Evolutionary conservation across 352 stramenopile genomes (phyloP).

Genomic region (Peronospora farinosa): DNA sequence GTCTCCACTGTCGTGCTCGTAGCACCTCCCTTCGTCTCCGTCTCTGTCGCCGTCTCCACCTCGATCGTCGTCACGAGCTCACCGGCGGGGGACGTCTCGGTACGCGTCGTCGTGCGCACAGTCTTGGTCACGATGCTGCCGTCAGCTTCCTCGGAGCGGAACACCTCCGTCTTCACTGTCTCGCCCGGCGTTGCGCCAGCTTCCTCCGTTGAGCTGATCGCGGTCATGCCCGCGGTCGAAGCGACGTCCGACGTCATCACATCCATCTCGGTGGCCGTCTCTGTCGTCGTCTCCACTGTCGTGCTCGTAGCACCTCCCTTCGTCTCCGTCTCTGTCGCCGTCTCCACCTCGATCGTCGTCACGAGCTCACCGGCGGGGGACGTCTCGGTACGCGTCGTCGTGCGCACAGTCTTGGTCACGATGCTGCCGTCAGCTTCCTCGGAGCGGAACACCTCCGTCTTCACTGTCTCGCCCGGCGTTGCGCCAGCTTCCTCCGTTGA

Average conservation of each 20-base stretch:
- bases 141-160: slow-evolving; percentile 9
- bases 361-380: slow-evolving; percentile 10
- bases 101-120: slow-evolving; percentile 5
- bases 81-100: not conserved
- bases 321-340: slow-evolving; percentile 13
- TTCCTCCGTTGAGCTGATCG: slow-evolving; percentile 5
- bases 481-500: slow-evolving; percentile 12
- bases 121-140: slow-evolving; percentile 13
- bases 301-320: not conserved
- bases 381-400: slow-evolving; percentile 17
- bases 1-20: slow-evolving; percentile 7
- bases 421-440: slow-evolving; percentile 19
- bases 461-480: slow-evolving; percentile 11
- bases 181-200: slow-evolving; percentile 1
- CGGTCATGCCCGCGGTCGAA: slow-evolving; percentile 1
- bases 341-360: slow-evolving; percentile 19
- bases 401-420: slow-evolving; percentile 25
- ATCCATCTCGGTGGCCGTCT: slow-evolving; percentile 1
- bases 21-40: slow-evolving; percentile 1
- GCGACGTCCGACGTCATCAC: not conserved
- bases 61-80: slow-evolving; percentile 2
- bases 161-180: slow-evolving; percentile 13
- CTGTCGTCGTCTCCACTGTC: not conserved
- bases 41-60: slow-evolving; percentile 10
- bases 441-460: slow-evolving; percentile 19